Percentiles rank a stretch among this genome's conserved stretches.
Conservation (phyloP, 768 basidiomycete species). For the Leccinellum rugosiceps region DNA sequence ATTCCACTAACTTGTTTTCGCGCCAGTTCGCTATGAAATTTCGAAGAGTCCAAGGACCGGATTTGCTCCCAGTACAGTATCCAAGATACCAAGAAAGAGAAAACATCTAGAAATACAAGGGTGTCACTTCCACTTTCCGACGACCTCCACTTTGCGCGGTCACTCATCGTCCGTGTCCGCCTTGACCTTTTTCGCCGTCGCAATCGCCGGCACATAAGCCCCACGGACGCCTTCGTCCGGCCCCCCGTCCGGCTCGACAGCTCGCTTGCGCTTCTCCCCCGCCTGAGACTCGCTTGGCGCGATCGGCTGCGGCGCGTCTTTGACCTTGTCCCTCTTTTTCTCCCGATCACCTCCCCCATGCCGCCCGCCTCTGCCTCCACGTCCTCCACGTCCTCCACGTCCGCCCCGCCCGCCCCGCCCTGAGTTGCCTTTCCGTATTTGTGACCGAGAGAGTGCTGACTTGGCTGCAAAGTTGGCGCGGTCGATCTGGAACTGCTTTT, state of each 20-base stretch:
- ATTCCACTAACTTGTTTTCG: not conserved
- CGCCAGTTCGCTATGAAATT: not conserved
- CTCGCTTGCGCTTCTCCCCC: conserved; percentile 77
- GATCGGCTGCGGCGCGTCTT: conserved; percentile 17
- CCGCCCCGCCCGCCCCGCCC: conserved; percentile 47
- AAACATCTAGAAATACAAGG: conserved; percentile 14
- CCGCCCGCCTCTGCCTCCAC: conserved; percentile 24
- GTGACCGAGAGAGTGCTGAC: conserved; percentile 39
- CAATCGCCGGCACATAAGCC: conserved; percentile 49
- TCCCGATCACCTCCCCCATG: conserved; percentile 26
- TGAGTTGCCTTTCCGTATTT: conserved; percentile 34
- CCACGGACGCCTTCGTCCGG: conserved; percentile 67
- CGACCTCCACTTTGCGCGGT: not conserved
- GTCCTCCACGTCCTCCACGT: conserved; percentile 28
- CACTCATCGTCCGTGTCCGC: conserved; percentile 31
- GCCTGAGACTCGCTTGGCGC: conserved; percentile 40
- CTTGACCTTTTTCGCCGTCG: conserved; percentile 39
- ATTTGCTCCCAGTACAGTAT: not conserved
- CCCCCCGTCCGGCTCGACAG: conserved; percentile 75
- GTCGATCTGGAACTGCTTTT: conserved; percentile 70
- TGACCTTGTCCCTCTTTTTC: conserved; percentile 14
- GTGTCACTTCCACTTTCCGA: not conserved
- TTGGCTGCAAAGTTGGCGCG: conserved; percentile 69
- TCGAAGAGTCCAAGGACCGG: not conserved
- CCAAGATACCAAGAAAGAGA: not conserved